Conservation (phyloP, 768 basidiomycete species). For the Leccinellum rugosiceps region DNA sequence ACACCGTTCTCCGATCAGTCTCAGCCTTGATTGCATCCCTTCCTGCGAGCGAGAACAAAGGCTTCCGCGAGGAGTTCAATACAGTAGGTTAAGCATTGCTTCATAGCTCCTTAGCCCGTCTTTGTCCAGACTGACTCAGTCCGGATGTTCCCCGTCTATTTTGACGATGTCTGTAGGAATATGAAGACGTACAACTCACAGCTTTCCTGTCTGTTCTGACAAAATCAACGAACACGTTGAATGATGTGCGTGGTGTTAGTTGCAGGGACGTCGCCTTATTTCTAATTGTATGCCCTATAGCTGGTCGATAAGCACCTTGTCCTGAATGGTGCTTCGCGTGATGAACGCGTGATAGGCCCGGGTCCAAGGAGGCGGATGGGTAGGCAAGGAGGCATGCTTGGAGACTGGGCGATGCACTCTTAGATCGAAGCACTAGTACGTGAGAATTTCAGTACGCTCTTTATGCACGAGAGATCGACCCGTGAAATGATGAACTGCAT, state of each 20-base stretch:
- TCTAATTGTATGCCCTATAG: conserved; percentile 30
- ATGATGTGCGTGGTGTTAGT: conserved; percentile 63
- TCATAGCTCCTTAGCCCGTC: neutral
- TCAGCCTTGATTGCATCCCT: conserved; percentile 84
- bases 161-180: conserved; percentile 58
- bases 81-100: conserved; percentile 53
- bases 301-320: conserved; percentile 78
- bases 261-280: neutral
- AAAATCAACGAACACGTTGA: conserved; percentile 81
- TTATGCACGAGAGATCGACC: neutral
- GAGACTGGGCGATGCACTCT: conserved; percentile 58
- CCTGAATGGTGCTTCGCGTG: conserved; percentile 52
- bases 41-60: conserved; percentile 79
- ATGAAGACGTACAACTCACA: conserved; percentile 92
- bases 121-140: neutral
- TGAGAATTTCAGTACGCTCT: neutral
- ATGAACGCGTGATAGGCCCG: conserved; percentile 45
- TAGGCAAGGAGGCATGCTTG: conserved; percentile 42
- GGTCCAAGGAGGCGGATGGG: conserved; percentile 50
- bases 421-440: conserved; percentile 6
- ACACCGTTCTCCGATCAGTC: conserved; percentile 78
- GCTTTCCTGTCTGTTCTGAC: conserved; percentile 85
- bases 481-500: neutral
- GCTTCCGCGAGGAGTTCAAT: conserved; percentile 85
- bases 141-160: neutral